A percentile compares a stretch with the other conserved stretches of the same genome.
These are phyloP conservation scores for Ensete ventricosum DNA, from an alignment of 176 grass and related monocot genomes.

Conservation along the genomic window DNA sequence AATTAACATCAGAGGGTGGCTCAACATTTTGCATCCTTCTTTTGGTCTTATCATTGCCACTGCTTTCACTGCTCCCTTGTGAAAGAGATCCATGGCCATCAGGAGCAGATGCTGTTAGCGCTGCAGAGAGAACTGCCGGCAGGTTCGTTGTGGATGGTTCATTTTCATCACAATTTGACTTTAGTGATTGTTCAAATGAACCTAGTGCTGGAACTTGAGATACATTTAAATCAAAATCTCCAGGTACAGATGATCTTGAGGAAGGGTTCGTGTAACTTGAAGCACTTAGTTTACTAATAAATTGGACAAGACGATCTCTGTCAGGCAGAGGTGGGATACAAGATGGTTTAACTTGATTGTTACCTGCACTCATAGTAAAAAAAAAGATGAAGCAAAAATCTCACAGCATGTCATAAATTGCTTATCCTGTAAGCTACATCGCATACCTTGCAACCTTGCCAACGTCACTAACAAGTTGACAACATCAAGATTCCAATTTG, in stretches of 20 bases:
- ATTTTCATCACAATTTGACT: conserved; percentile 24
- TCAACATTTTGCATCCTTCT: conserved; percentile 34
- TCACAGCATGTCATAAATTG: conserved; percentile 10
- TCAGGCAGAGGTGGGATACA: conserved; percentile 50
- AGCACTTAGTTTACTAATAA: conserved; percentile 78
- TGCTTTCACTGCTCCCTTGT: conserved; percentile 85
- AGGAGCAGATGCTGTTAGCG: conserved; percentile 41
- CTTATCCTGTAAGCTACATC: background rate
- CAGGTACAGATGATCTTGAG: conserved; percentile 39
- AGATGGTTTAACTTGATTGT: conserved; percentile 43
- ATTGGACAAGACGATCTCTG: conserved; percentile 59
- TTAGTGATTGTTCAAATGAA: conserved; percentile 35
- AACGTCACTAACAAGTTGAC: conserved; percentile 82
- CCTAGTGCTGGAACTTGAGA: conserved; percentile 46
- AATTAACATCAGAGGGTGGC: conserved; percentile 40
- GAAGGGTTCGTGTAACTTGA: conserved; percentile 41
- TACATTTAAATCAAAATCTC: conserved; percentile 75
- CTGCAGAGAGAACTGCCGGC: conserved; percentile 52
- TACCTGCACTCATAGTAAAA: conserved; percentile 35
- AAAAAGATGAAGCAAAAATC: background rate
- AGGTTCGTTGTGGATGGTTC: conserved; percentile 60
- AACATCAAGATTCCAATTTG: conserved; percentile 62
- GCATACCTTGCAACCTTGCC: conserved; percentile 64
- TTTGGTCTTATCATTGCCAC: conserved; percentile 82
- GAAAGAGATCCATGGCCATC: conserved; percentile 61